These are phyloP conservation scores for Micromonas commoda DNA, from an alignment of 139 green algal genomes.

Conservation along the genomic window DNA sequence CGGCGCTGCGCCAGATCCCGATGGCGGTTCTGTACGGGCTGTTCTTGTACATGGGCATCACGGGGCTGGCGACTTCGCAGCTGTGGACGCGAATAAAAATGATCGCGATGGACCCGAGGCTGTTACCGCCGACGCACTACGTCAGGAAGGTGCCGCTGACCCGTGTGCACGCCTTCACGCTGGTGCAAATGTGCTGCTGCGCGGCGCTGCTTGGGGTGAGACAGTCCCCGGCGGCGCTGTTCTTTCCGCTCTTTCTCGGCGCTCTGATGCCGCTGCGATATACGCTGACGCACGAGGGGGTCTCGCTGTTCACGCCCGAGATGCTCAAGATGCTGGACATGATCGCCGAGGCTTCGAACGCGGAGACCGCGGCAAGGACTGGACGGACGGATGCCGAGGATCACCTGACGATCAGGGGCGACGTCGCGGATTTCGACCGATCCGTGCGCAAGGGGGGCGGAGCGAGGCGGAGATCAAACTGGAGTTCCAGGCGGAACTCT, in stretches of 20 bases:
- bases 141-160: slow-evolving; percentile 3
- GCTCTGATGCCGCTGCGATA: slow-evolving; percentile 11
- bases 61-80: background rate
- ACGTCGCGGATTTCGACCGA: too few species aligned
- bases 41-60: slow-evolving; percentile 24
- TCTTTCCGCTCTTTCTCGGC: slow-evolving; percentile 14
- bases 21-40: slow-evolving; percentile 17
- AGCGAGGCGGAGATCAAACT: too few species aligned
- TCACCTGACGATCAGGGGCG: too few species aligned
- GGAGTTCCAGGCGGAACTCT: too few species aligned
- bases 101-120: slow-evolving; percentile 8
- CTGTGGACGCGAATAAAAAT: slow-evolving; percentile 16
- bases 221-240: background rate
- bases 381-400: background rate
- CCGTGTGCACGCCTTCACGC: slow-evolving; percentile 21
- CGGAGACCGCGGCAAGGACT: background rate
- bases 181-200: slow-evolving; percentile 9
- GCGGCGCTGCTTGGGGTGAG: slow-evolving; percentile 1
- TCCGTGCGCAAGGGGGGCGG: too few species aligned
- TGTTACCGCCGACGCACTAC: slow-evolving; percentile 16
- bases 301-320: background rate
- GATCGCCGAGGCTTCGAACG: background rate
- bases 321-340: background rate
- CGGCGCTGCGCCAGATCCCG: background rate
- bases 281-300: background rate